Base-by-base conservation (phyloP, 441 rosid genomes). In the Corymbia citriodora region DNA sequence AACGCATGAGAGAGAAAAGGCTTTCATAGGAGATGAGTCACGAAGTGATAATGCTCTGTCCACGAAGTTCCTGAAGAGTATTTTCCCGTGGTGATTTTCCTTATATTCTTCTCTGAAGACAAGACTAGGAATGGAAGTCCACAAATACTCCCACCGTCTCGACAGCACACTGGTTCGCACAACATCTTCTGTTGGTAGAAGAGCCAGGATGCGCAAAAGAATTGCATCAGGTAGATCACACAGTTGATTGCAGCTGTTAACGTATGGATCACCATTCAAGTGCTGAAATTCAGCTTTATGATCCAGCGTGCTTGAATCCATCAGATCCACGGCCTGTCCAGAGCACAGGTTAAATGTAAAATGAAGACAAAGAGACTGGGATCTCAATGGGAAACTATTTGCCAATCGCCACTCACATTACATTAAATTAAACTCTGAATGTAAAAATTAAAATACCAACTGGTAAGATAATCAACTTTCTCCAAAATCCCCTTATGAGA, bases 121-220 rank as follows among this genome's bases (percentile, higher is more conserved):
- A 54, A 87, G 61, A 52, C 48, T 87, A 87, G 63, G 88, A 54
- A 87, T 87, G 15, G 61, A 36, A n/a, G 61, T 31, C 88, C 63
- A 87, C 63, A 87, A 33, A 36, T 31, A 0, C 57, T 68, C 36
- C 57, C 81, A 88, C 59, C 82, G 50, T 70, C 33, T 52, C 9
- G 89, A 65, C 85, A 21, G n/a, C 27, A 48, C 53, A 53, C 89
- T 88, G 9, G 82, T 68, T 31, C 17, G 52, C 27, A 49, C 89
- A 29, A 50, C 85, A 88, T 88, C 89, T 68, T 90, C 59, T 10
- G 55, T 89, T 55, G 89, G 72, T 85, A 90, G 88, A 27, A 87
- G 25, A n/a, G 92, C 40, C 15, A 89, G 79, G 82, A 87, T 92
- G 36, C 57, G 90, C 50, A n/a, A 55, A 57, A 92, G 88, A 88